phyloP scores from a whole-genome alignment of 169 alveolate species.

The Plasmodium inui region DNA sequence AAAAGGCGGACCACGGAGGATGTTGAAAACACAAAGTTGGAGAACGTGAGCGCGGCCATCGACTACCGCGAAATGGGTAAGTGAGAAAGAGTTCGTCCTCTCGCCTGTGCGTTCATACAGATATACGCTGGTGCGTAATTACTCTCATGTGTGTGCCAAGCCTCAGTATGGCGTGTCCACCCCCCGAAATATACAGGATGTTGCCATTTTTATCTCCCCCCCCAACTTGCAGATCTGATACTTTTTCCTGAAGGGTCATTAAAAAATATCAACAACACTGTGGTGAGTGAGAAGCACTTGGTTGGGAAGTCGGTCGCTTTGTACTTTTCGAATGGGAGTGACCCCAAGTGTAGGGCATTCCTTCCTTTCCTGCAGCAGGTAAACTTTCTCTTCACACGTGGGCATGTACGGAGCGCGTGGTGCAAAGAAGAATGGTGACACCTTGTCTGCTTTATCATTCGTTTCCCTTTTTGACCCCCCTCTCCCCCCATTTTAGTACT shows the following conservation, averaged over 20 bases:
- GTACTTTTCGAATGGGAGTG: constrained; percentile 80
- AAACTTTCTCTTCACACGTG: neutral
- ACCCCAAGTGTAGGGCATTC: constrained; percentile 82
- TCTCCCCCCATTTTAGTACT: constrained; percentile 46
- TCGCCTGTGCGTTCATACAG: neutral
- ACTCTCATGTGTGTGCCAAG: neutral
- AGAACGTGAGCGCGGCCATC: constrained; percentile 56
- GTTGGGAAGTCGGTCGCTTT: constrained; percentile 83
- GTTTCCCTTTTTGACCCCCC: neutral
- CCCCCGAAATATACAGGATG: neutral
- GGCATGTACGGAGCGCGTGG: neutral
- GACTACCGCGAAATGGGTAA: constrained; percentile 81
- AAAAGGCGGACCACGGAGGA: constrained; percentile 76
- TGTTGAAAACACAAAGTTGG: constrained; percentile 36
- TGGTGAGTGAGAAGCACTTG: constrained; percentile 77
- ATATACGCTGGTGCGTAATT: neutral
- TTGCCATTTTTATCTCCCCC: neutral
- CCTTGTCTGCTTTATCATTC: too few relatives aligned
- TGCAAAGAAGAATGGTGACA: neutral
- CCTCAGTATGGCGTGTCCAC: neutral
- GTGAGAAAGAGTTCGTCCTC: neutral
- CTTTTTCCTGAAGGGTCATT: constrained; percentile 83
- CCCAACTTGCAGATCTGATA: constrained; percentile 68
- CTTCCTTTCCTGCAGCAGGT: constrained; percentile 82
- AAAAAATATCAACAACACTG: constrained; percentile 77